Conservation (phyloP, 2,329 filamentous ascomycete species). For the Arachnopeziza araneosa region DNA sequence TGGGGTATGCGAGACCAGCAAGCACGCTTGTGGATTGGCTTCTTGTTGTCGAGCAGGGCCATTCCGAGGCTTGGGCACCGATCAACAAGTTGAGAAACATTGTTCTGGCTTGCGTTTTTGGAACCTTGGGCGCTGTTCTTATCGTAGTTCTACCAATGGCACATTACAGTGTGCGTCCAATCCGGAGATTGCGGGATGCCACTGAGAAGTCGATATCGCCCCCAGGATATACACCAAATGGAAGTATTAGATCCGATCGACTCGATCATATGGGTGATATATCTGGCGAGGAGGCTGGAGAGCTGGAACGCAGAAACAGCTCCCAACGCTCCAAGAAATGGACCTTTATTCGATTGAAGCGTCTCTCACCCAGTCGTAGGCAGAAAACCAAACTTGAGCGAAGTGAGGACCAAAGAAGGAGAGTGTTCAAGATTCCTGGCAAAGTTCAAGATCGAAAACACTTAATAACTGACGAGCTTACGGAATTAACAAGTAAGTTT, state of each 20-base stretch:
- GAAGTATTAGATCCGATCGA: conserved; percentile 25
- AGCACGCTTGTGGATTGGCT: conserved; percentile 74
- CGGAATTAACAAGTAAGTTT: conserved; percentile 45
- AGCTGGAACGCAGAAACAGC: conserved; percentile 20
- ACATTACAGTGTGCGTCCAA: conserved; percentile 76
- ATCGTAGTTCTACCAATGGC: conserved; percentile 72
- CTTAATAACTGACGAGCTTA: conserved; percentile 75
- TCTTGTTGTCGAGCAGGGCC: conserved; percentile 71
- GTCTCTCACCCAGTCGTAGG: conserved; percentile 18
- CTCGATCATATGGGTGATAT: conserved; percentile 16
- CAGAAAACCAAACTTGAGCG: conserved; percentile 28
- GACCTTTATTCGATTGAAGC: conserved; percentile 24
- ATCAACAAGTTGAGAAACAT: conserved; percentile 73
- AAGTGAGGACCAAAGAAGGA: conserved; percentile 36
- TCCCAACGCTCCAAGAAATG: conserved; percentile 30
- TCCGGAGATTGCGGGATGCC: conserved; percentile 25
- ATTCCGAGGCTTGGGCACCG: conserved; percentile 68
- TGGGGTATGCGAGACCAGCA: conserved; percentile 71
- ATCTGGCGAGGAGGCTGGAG: conserved; percentile 17
- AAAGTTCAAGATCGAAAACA: conserved; percentile 74
- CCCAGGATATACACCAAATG: conserved; percentile 27
- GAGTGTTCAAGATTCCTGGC: conserved; percentile 73
- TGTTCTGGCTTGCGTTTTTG: conserved; percentile 79
- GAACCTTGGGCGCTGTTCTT: conserved; percentile 67
- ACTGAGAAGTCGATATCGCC: conserved; percentile 29